Evolutionary conservation across 768 basidiomycete genomes (phyloP).

Genomic region (Russula griseocarnosa): DNA sequence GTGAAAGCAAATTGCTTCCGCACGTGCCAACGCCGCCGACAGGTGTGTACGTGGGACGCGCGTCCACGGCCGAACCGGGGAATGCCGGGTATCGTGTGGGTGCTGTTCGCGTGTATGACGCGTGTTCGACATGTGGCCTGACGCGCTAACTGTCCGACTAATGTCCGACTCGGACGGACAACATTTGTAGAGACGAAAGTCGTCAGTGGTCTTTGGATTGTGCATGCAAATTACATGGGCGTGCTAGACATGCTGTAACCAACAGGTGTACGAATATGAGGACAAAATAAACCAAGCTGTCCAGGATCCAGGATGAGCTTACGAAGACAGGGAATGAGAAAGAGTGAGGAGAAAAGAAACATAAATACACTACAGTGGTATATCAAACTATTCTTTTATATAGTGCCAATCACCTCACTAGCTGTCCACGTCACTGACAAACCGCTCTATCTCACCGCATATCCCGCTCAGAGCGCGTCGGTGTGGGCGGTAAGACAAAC

Average conservation of each 20-base stretch:
- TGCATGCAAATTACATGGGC: not conserved
- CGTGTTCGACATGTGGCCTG: too few relatives aligned
- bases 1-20: too few relatives aligned
- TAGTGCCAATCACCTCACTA: not conserved
- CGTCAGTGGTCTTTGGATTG: not conserved
- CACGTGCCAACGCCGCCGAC: too few relatives aligned
- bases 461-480: slow-evolving; percentile 25
- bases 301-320: not conserved
- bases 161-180: not conserved
- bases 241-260: slow-evolving; percentile 7
- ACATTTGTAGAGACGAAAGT: not conserved
- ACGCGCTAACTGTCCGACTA: too few relatives aligned
- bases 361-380: slow-evolving; percentile 19
- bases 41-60: too few relatives aligned
- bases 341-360: not conserved
- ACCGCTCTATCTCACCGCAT: not conserved
- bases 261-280: not conserved
- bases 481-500: slow-evolving; percentile 50
- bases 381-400: slow-evolving; percentile 20
- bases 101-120: too few relatives aligned
- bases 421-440: not conserved
- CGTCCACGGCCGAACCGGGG: too few relatives aligned
- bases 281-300: not conserved
- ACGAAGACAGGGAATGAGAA: not conserved
- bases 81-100: too few relatives aligned